Evolutionary conservation across 1,139 yeast species (phyloP).

Genomic region (Kodamaea sp.): DNA sequence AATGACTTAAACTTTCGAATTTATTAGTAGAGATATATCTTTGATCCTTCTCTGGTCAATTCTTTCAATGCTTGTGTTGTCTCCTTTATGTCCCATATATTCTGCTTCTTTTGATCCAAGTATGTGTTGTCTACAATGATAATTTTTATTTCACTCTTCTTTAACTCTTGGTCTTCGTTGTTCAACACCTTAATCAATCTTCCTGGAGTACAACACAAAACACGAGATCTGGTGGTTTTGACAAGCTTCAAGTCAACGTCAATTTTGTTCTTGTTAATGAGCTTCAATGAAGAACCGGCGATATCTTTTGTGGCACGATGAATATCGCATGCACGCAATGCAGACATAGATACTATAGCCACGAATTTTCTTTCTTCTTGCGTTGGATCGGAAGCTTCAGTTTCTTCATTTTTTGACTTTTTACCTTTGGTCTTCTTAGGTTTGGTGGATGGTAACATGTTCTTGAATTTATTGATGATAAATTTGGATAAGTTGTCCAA

Average conservation of each 20-base stretch:
- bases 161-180: slow-evolving; percentile 39
- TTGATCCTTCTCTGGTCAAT: slow-evolving; percentile 45
- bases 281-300: slow-evolving; percentile 59
- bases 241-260: slow-evolving; percentile 58
- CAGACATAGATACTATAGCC: slow-evolving; percentile 66
- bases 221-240: slow-evolving; percentile 48
- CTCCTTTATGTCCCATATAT: slow-evolving; percentile 61
- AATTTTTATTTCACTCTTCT: slow-evolving; percentile 51
- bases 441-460: slow-evolving; percentile 39
- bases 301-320: slow-evolving; percentile 59
- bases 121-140: slow-evolving; percentile 65
- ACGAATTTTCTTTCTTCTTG: slow-evolving; percentile 45
- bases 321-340: slow-evolving; percentile 72
- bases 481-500: slow-evolving; percentile 50
- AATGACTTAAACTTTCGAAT: not conserved
- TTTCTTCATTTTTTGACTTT: slow-evolving; percentile 16
- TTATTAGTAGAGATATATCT: slow-evolving; percentile 51
- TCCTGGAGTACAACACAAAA: slow-evolving; percentile 67
- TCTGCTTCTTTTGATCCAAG: slow-evolving; percentile 63
- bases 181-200: slow-evolving; percentile 54
- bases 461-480: slow-evolving; percentile 42
- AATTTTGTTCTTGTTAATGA: slow-evolving; percentile 67
- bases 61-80: slow-evolving; percentile 42
- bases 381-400: slow-evolving; percentile 2
- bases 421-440: slow-evolving; percentile 26